Evolutionary conservation across 2,329 filamentous ascomycete genomes (phyloP).

Genomic region (Cordyceps javanica): DNA sequence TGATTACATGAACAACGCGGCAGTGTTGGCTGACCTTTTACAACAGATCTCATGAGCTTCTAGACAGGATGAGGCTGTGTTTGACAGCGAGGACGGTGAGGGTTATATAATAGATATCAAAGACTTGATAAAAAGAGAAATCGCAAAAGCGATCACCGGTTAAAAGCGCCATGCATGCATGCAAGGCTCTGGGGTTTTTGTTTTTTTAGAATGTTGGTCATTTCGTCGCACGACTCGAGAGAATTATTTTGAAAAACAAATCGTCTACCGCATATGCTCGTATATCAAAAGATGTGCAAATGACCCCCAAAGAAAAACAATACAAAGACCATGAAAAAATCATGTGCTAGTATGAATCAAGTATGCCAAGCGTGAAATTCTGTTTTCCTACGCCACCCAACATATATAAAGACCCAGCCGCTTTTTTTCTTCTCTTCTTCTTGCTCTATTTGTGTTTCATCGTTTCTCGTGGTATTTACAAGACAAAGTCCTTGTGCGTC

Average conservation of each 20-base stretch:
- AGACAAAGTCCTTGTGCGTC: conserved; percentile 85
- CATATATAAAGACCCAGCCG: not conserved
- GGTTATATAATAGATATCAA: not conserved
- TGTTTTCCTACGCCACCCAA: conserved; percentile 1
- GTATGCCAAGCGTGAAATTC: not conserved
- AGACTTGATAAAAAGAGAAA: not conserved
- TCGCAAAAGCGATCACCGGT: not conserved
- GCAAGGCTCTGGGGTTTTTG: not conserved
- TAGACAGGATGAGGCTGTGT: conserved; percentile 15
- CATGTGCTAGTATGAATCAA: not conserved
- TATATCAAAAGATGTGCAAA: conserved; percentile 1
- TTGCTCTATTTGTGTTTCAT: too few species aligned
- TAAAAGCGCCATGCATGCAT: too few species aligned
- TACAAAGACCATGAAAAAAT: not conserved
- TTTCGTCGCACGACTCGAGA: not conserved
- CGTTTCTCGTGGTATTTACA: conserved; percentile 19
- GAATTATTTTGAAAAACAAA: not conserved
- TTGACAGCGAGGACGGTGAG: not conserved
- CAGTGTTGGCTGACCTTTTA: not conserved
- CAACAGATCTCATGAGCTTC: conserved; percentile 31
- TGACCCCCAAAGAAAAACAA: not conserved
- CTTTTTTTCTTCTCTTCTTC: not conserved
- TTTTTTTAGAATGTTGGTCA: not conserved
- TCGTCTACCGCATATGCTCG: not conserved
- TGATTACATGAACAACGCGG: not conserved